These are phyloP conservation scores for Candida xyloterini DNA, from an alignment of 805 yeast species.

Conservation along the genomic window DNA sequence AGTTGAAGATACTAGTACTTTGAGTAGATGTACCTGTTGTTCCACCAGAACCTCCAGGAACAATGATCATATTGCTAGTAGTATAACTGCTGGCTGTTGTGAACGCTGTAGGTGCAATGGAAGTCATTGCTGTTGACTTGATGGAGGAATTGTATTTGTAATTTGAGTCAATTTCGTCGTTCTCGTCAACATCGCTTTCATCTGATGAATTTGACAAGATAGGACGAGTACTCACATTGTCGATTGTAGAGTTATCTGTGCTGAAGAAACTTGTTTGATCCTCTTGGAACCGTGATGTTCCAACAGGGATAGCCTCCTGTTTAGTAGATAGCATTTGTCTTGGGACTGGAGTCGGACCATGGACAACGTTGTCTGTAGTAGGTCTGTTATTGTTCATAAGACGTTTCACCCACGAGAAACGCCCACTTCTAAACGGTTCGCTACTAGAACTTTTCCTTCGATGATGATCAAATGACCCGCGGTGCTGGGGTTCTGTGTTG, in stretches of 20 bases:
- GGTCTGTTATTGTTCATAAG: conserved; percentile 31
- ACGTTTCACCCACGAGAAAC: conserved; percentile 36
- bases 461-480: conserved; percentile 8
- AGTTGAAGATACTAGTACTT: conserved; percentile 6
- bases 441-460: conserved; percentile 4
- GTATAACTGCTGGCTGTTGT: conserved; percentile 19
- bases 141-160: conserved; percentile 25
- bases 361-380: conserved; percentile 1
- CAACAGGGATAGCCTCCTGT: not conserved
- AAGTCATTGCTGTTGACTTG: conserved; percentile 49
- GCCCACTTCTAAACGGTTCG: conserved; percentile 15
- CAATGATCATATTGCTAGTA: conserved; percentile 20
- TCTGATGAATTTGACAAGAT: conserved; percentile 43
- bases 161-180: conserved; percentile 17
- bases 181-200: conserved; percentile 15
- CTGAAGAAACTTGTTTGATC: conserved; percentile 20
- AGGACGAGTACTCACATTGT: conserved; percentile 47
- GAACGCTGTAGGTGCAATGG: conserved; percentile 40
- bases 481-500: not conserved
- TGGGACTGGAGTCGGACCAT: not conserved
- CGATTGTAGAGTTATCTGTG: conserved; percentile 22
- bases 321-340: not conserved
- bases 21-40: conserved; percentile 4
- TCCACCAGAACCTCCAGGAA: conserved; percentile 18
- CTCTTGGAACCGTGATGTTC: not conserved